Evolutionary conservation across 169 alveolate genomes (phyloP), one percentile per base, ranked within the genome.

Genomic region (Perkinsus marinus): DNA sequence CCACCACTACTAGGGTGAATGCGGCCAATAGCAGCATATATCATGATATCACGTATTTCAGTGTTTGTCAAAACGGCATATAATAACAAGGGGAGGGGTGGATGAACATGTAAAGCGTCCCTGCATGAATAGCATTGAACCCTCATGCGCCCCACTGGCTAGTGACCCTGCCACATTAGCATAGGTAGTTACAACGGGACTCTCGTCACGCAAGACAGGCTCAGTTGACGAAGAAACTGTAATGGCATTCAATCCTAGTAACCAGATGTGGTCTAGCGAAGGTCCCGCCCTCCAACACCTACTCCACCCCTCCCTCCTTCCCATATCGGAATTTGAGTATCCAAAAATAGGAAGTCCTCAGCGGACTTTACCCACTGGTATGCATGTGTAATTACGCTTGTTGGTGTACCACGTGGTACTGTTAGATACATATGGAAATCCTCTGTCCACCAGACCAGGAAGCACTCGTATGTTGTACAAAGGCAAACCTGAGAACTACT

Each of bases 401-500:
- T 89, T 22, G 68, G 39, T 5, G 46, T 89, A 3, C 91, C 91
- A 0, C 46, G 46, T 6, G 91, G 91, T 39, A 89, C 91, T 30
- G 91, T 89, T 6, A 89, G 36, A 37, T 36, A 89, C 91, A 89
- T 89, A 30, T 41, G 68, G 68, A 89, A 89, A 19, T 89, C 91
- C 9, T 39, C 39, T 17, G 39, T 39, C 91, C 39, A 38, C 91
- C 91, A 89, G 5, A 89, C 91, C 26, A 39, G 30, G 68, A 89
- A 89, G 30, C 91, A 89, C 36, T 89, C 91, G 36, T 38, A 39
- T 5, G 39, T 41, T 26, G 91, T 89, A 37, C 68, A 39, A 3
- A 89, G 68, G 36, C 91, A 89, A 10, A 89, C 46, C 91, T 89
- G 91, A n/a, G n/a, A n/a, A n/a, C n/a, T n/a, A n/a, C n/a, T n/a